phyloP scores from a whole-genome alignment of 2,329 filamentous ascomycete genomes.

The Eurotiales sp. region DNA sequence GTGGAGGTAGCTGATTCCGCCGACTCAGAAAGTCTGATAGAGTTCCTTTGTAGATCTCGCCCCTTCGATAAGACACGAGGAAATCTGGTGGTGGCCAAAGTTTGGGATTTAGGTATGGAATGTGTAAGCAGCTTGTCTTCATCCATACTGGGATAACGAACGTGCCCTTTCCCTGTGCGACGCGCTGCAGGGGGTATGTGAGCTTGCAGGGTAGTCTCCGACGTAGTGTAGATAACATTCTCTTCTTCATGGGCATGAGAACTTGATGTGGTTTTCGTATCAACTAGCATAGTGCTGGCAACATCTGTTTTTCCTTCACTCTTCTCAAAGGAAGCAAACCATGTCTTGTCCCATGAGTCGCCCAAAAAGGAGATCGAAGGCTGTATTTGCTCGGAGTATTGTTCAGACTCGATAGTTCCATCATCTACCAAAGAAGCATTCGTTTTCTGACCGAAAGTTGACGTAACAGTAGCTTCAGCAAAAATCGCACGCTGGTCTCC shows the following conservation, averaged over 20 bases:
- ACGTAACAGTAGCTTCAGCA: background rate
- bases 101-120: background rate
- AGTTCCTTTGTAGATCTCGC: background rate
- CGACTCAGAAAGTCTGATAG: background rate
- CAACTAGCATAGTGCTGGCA: background rate
- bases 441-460: background rate
- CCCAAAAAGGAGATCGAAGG: background rate
- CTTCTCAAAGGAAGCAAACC: background rate
- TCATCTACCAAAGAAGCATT: background rate
- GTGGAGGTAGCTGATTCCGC: background rate
- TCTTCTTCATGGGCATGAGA: background rate
- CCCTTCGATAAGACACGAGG: background rate
- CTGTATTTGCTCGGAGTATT: background rate
- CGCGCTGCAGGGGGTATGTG: background rate
- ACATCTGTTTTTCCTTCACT: background rate
- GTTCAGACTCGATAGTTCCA: background rate
- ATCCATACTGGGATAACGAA: background rate
- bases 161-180: background rate
- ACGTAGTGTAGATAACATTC: background rate
- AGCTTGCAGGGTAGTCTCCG: background rate
- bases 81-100: background rate
- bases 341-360: background rate
- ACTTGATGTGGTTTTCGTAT: background rate
- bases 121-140: background rate
- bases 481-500: constrained; percentile 2